A percentile compares a stretch with the other conserved stretches of the same genome.
These are phyloP conservation scores for Monosporascus ibericus DNA, from an alignment of 2,329 filamentous ascomycete species.

Conservation along the genomic window DNA sequence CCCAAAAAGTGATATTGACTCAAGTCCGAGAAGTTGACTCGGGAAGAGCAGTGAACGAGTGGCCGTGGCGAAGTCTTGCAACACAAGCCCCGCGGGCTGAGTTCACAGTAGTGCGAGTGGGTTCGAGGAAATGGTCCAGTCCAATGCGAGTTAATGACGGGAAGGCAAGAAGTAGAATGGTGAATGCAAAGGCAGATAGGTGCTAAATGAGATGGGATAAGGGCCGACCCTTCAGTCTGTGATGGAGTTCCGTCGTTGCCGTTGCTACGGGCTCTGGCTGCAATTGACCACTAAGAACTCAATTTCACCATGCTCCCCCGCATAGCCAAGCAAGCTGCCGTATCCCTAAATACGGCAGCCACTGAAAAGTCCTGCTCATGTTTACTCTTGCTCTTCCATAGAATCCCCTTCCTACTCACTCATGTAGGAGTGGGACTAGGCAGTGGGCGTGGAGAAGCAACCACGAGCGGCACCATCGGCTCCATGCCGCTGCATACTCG, in stretches of 20 bases:
- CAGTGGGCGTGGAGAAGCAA: background rate
- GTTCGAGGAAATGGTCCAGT: background rate
- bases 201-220: background rate
- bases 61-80: background rate
- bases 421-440: background rate
- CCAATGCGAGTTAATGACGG: background rate
- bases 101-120: background rate
- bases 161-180: too few relatives aligned
- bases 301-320: background rate
- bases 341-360: background rate
- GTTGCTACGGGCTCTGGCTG: background rate
- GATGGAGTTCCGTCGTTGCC: background rate
- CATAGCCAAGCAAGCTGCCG: background rate
- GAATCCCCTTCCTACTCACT: background rate
- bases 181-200: background rate
- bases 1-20: conserved; percentile 14
- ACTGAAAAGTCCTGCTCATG: background rate
- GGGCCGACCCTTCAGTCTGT: background rate
- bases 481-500: background rate
- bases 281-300: background rate
- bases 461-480: background rate
- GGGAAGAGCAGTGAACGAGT: background rate
- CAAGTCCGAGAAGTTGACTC: background rate
- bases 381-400: too few relatives aligned
- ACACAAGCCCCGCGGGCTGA: background rate